Evolutionary conservation across 2,329 filamentous ascomycete species (phyloP).

Genomic region (Arthrobotrys sinensis): DNA sequence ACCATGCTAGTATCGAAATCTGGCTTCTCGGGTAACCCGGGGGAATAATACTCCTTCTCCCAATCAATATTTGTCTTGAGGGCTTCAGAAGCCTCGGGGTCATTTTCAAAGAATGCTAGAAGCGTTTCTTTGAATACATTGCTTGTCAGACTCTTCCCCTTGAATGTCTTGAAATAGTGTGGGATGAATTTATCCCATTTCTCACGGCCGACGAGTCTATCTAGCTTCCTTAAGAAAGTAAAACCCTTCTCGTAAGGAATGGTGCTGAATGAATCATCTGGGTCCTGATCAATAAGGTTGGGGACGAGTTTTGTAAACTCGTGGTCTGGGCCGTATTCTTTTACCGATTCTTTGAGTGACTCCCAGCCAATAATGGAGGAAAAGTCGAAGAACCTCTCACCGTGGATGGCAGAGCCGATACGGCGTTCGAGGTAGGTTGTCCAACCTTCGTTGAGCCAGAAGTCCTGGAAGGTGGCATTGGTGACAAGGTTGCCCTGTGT

Average conservation of each 20-base stretch:
- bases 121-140: constrained; percentile 94
- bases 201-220: constrained; percentile 85
- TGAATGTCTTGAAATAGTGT: constrained; percentile 90
- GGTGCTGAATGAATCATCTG: constrained; percentile 93
- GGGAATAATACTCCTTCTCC: constrained; percentile 89
- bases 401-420: constrained; percentile 82
- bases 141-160: constrained; percentile 88
- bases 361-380: constrained; percentile 98
- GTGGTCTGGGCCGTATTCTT: constrained; percentile 84
- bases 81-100: constrained; percentile 75
- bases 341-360: constrained; percentile 83
- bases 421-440: constrained; percentile 94
- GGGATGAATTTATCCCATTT: constrained; percentile 96
- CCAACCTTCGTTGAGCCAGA: constrained; percentile 83
- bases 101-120: constrained; percentile 83
- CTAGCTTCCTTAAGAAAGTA: constrained; percentile 91
- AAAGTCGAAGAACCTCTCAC: constrained; percentile 89
- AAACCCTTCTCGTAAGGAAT: constrained; percentile 98
- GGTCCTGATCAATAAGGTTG: constrained; percentile 89
- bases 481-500: constrained; percentile 68
- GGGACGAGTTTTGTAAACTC: constrained; percentile 93
- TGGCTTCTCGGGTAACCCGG: constrained; percentile 86
- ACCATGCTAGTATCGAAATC: constrained; percentile 90
- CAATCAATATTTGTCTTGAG: constrained; percentile 82
- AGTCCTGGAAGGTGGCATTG: constrained; percentile 72